Conservation (phyloP, 306 rosid genomes). For the Ormosia emarginata region DNA sequence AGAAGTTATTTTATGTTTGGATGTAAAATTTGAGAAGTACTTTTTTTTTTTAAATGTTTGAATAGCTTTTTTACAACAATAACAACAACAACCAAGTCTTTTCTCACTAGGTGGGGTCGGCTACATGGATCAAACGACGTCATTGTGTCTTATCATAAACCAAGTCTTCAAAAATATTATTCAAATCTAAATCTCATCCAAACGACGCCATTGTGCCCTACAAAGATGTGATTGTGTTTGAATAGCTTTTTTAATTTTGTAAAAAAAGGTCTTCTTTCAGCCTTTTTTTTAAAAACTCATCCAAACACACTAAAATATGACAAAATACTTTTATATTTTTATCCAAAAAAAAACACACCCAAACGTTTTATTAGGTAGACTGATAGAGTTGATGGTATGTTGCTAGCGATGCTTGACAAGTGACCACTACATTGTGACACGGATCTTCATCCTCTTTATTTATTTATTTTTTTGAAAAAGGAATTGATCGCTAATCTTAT, state of each 20-base stretch:
- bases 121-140: too few species aligned
- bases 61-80: too few species aligned
- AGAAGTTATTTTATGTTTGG: not conserved
- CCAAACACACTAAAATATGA: not conserved
- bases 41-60: not conserved
- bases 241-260: not conserved
- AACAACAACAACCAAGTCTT: too few species aligned
- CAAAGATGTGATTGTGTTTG: too few species aligned
- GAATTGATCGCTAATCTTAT: conserved; percentile 1
- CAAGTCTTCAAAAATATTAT: too few species aligned
- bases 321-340: not conserved
- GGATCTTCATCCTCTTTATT: not conserved
- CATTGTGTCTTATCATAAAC: too few species aligned
- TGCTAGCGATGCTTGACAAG: conserved; percentile 15
- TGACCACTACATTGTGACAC: conserved; percentile 15
- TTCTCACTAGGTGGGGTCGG: too few species aligned
- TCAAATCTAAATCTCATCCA: too few species aligned
- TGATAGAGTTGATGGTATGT: not conserved
- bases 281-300: not conserved
- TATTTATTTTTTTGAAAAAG: not conserved
- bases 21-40: not conserved
- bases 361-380: conserved; percentile 6
- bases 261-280: not conserved
- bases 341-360: not conserved
- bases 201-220: too few species aligned